phyloP scores from a whole-genome alignment of 176 grass and related monocot genomes.

The barley (Hordeum vulgare) region DNA sequence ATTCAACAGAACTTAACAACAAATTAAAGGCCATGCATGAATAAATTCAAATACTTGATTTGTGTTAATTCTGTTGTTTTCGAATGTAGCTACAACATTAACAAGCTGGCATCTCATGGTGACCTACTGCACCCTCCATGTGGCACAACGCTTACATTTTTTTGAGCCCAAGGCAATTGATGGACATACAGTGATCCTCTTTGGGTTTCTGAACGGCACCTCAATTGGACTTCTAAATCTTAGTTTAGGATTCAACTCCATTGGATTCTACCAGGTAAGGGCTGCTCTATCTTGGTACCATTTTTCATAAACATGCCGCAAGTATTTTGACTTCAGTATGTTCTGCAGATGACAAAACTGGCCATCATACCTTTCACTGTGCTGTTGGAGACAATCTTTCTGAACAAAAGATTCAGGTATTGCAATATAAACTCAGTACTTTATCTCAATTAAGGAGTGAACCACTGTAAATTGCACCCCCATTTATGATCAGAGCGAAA shows the following conservation, averaged over 20 bases:
- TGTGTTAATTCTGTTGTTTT: slow-evolving; percentile 8
- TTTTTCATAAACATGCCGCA: slow-evolving; percentile 22
- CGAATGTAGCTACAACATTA: slow-evolving; percentile 77
- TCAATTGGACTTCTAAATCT: slow-evolving; percentile 97
- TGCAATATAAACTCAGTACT: slow-evolving; percentile 13
- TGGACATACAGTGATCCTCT: slow-evolving; percentile 81
- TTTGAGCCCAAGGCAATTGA: slow-evolving; percentile 93
- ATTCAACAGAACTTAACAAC: slow-evolving; percentile 15
- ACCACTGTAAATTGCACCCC: not conserved
- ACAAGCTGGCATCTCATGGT: slow-evolving; percentile 99
- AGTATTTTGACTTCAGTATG: slow-evolving; percentile 12
- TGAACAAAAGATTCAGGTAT: slow-evolving; percentile 98
- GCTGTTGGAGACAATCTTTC: slow-evolving; percentile 86
- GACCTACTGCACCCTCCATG: slow-evolving; percentile 93
- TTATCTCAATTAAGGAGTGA: slow-evolving; percentile 11
- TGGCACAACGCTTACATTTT: slow-evolving; percentile 79
- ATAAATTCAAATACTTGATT: slow-evolving; percentile 15
- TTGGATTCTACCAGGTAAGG: slow-evolving; percentile 96
- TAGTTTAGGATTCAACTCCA: slow-evolving; percentile 98
- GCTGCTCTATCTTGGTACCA: not conserved
- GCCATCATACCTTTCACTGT: slow-evolving; percentile 99
- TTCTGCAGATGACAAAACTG: slow-evolving; percentile 96
- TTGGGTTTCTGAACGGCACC: slow-evolving; percentile 87
- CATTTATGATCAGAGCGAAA: slow-evolving; percentile 12
- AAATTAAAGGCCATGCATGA: not conserved